Percentiles rank a stretch among this genome's conserved stretches.
phyloP scores from a whole-genome alignment of 306 rosid species.

The Quercus robur region DNA sequence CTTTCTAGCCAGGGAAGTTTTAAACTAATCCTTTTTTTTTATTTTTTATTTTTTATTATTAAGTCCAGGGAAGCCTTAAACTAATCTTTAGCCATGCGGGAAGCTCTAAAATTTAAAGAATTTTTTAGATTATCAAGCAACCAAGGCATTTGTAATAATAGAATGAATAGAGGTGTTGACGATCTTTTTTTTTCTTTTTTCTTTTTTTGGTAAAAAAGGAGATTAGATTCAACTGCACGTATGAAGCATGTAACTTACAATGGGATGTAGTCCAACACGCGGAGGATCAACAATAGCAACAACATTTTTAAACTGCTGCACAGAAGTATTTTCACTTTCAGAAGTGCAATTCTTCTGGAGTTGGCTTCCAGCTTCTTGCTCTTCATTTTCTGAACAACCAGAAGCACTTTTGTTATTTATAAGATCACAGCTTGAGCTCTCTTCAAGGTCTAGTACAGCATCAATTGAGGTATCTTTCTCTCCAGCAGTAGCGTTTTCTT shows the following conservation, averaged over 20 bases:
- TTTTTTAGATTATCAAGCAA: not conserved
- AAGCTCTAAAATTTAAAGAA: not conserved
- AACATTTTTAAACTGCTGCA: constrained; percentile 59
- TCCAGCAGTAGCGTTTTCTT: constrained; percentile 21
- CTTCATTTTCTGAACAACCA: constrained; percentile 35
- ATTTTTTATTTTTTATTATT: no score
- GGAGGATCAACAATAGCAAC: constrained; percentile 99
- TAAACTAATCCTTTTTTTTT: not conserved
- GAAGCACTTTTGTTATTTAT: constrained; percentile 37
- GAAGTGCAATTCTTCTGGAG: constrained; percentile 30
- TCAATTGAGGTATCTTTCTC: constrained; percentile 20
- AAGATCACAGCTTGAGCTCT: constrained; percentile 32
- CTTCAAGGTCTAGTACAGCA: constrained; percentile 21
- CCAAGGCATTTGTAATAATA: not conserved
- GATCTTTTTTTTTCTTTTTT: no score
- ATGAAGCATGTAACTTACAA: constrained; percentile 51
- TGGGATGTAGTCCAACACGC: constrained; percentile 91
- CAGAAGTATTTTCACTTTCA: constrained; percentile 41
- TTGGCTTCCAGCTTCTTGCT: constrained; percentile 35
- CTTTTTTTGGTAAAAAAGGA: not conserved
- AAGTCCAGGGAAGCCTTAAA: not conserved
- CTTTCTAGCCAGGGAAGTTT: not conserved
- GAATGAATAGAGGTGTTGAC: not conserved
- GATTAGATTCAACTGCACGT: not conserved
- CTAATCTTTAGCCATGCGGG: not conserved